Evolutionary conservation across 371 early-diverging fungal species (phyloP), one percentile per base, ranked within the genome.

Genomic region (Vairimorpha necatrix): DNA sequence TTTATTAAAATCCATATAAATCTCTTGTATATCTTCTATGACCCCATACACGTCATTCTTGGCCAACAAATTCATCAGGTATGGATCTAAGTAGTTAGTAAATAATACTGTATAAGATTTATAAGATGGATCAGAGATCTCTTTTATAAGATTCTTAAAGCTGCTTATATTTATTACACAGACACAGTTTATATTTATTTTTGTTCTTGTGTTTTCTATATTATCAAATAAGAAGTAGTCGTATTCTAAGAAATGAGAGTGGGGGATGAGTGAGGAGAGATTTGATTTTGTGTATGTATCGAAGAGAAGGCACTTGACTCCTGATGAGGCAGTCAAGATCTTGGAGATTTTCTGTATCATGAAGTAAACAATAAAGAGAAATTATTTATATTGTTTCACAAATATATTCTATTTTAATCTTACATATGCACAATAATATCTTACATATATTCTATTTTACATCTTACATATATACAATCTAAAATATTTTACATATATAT

Each of bases 201-300:
- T 67, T 32, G 70, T 76, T 48, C 46, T 76, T 50, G 11, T 50
- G 39, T 77, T 79, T 50, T 20, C 53, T 39, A 85, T 74, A 36
- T 36, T 73, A 36, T 85, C 84, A 77, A 85, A 84, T 3, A 83
- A 69, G 67, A 85, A 85, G 50, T 77, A 85, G 34, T 83, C 83
- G 48, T 76, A 74, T 3, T 78, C 67, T 14, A 82, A 67, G 39
- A 85, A 78, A 48, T 63, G 53, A 1, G 79, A 69, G 42, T 84
- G 79, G 20, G 83, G 70, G 42, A 85, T 71, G n/a, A 82, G 14
- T 33, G 82, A 77, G 42, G 78, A 78, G 26, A 85, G 53, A 4
- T 79, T 72, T 9, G 65, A 14, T 69, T 79, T 84, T 1, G 86
- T 76, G 26, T 69, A 71, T 22, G 80, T 74, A 63, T 85, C 86